A percentile compares a stretch with the other conserved stretches of the same genome.
These are phyloP conservation scores for Penicillium sp. DNA, from an alignment of 2,329 filamentous ascomycete species.

Conservation along the genomic window DNA sequence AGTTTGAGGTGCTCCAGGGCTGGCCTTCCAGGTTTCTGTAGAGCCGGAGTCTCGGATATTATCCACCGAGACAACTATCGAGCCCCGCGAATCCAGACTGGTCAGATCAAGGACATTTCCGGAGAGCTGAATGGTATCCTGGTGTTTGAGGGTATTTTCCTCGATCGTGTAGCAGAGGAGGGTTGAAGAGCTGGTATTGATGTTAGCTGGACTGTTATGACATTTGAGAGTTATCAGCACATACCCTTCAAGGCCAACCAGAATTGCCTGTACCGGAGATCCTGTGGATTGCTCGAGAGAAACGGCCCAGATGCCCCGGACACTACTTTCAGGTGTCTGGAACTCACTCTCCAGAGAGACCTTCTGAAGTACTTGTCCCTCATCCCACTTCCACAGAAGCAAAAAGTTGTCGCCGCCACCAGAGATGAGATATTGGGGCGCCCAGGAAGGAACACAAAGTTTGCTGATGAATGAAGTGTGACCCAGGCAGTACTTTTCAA, in stretches of 20 bases:
- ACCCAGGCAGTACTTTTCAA: slow-evolving; percentile 86
- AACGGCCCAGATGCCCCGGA: slow-evolving; percentile 57
- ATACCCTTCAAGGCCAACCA: slow-evolving; percentile 66
- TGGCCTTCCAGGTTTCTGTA: slow-evolving; percentile 44
- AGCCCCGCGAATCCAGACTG: slow-evolving; percentile 30
- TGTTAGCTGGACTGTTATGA: slow-evolving; percentile 16
- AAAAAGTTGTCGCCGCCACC: slow-evolving; percentile 84
- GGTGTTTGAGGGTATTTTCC: slow-evolving; percentile 56
- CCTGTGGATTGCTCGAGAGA: slow-evolving; percentile 27
- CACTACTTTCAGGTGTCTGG: slow-evolving; percentile 42
- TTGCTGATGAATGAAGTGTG: slow-evolving; percentile 84
- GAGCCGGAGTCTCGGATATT: slow-evolving; percentile 56
- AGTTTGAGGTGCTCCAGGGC: slow-evolving; percentile 19
- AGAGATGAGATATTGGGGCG: slow-evolving; percentile 71
- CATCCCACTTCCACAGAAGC: slow-evolving; percentile 80
- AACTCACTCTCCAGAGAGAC: slow-evolving; percentile 30
- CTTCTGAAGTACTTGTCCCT: slow-evolving; percentile 37
- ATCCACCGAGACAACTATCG: slow-evolving; percentile 58
- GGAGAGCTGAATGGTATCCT: slow-evolving; percentile 58
- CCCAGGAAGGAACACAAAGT: slow-evolving; percentile 65
- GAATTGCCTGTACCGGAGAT: slow-evolving; percentile 33
- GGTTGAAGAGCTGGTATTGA: slow-evolving; percentile 66
- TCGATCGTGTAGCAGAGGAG: slow-evolving; percentile 68
- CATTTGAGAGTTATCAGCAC: slow-evolving; percentile 22
- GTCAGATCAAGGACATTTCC: slow-evolving; percentile 69